Evolutionary conservation across 192 early-diverging fungal species (phyloP).

Genomic region (Coemansia sp.): DNA sequence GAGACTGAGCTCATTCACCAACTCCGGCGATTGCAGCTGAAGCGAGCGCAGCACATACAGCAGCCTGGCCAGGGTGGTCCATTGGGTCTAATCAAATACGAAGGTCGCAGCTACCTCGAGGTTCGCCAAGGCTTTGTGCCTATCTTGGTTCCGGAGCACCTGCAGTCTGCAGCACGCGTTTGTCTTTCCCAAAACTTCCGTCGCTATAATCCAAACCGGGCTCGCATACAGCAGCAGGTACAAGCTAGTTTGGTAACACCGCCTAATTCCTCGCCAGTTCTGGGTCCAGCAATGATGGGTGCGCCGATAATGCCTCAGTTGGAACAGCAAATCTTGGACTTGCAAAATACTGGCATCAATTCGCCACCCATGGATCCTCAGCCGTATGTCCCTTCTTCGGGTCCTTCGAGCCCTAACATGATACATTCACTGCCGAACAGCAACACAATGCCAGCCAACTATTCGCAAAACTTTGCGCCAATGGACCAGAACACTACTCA

Average conservation of each 20-base stretch:
- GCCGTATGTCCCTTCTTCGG: no score
- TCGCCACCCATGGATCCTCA: no score
- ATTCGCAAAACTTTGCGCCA: not conserved
- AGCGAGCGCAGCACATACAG: constrained; percentile 14
- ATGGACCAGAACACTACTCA: not conserved
- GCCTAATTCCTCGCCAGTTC: not conserved
- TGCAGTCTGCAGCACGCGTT: constrained; percentile 14
- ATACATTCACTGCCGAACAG: not conserved
- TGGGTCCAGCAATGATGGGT: no score
- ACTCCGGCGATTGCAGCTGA: constrained; percentile 18
- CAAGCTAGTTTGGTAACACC: not conserved
- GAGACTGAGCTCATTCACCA: constrained; percentile 28
- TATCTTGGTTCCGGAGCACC: constrained; percentile 29
- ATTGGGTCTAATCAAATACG: constrained; percentile 19
- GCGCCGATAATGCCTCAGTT: no score
- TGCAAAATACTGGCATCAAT: no score
- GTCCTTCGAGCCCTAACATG: no score
- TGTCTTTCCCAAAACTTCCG: constrained; percentile 30
- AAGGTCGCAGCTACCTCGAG: constrained; percentile 31
- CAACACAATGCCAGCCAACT: not conserved
- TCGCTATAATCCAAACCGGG: constrained; percentile 7
- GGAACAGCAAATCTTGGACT: no score
- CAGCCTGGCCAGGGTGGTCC: constrained; percentile 7
- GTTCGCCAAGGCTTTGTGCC: constrained; percentile 26
- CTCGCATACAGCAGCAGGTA: not conserved